phyloP scores from a whole-genome alignment of 2,329 filamentous ascomycete genomes.

The Laburnicola sp. region DNA sequence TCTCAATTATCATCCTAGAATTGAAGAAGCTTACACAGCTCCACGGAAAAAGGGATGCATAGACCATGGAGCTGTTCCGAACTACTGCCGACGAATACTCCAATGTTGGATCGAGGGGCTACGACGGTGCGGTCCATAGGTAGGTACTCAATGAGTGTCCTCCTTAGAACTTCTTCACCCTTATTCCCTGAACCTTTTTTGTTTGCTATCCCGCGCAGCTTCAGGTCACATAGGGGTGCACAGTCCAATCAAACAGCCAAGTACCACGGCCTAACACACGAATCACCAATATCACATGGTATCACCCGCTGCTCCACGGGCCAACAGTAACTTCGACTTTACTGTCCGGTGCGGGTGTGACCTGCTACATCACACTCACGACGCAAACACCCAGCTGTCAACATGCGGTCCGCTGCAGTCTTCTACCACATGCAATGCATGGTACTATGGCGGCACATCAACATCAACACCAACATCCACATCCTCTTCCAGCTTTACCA shows the following conservation, averaged over 20 bases:
- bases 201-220: no score
- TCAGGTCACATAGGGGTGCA: no score
- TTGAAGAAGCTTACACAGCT: constrained; percentile 52
- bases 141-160: no score
- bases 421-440: neutral
- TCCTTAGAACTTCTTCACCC: no score
- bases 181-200: no score
- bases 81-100: constrained; percentile 62
- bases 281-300: constrained; percentile 5
- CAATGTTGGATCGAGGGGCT: no score
- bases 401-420: neutral
- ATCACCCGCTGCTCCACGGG: constrained; percentile 1
- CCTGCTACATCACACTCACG: constrained; percentile 2
- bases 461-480: no score
- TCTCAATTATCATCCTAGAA: constrained; percentile 56
- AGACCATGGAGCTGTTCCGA: constrained; percentile 55
- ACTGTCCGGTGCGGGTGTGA: neutral
- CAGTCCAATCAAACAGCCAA: no score
- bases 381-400: constrained; percentile 1
- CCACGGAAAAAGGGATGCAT: constrained; percentile 52
- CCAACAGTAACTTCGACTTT: constrained; percentile 2
- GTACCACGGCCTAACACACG: neutral
- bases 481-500: neutral
- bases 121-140: no score
- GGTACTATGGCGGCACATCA: neutral